A percentile compares a stretch with the other conserved stretches of the same genome.
These are phyloP conservation scores for Monilinia polystroma DNA, from an alignment of 2,329 filamentous ascomycete species.

Conservation along the genomic window DNA sequence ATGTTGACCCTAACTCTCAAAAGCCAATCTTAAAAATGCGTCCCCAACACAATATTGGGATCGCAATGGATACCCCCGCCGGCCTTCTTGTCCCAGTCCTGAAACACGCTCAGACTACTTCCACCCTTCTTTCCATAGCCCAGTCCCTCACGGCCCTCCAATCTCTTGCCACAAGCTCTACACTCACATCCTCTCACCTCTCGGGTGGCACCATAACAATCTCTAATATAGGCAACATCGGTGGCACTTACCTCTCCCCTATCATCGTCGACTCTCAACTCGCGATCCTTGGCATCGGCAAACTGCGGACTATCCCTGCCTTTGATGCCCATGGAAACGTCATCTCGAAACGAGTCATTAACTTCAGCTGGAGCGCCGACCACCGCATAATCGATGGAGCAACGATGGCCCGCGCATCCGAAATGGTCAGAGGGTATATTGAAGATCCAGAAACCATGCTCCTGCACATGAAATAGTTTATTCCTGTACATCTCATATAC, in stretches of 20 bases:
- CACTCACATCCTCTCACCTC: conserved; percentile 72
- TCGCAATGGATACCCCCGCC: conserved; percentile 89
- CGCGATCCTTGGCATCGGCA: conserved; percentile 85
- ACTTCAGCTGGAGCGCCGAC: conserved; percentile 96
- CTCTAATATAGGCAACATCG: conserved; percentile 94
- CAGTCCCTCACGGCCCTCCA: conserved; percentile 74
- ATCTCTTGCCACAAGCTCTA: conserved; percentile 68
- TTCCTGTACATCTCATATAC: background rate
- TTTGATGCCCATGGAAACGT: conserved; percentile 61
- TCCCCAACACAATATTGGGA: conserved; percentile 86
- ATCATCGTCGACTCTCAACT: conserved; percentile 90
- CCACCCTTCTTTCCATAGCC: conserved; percentile 77
- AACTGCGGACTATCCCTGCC: conserved; percentile 75
- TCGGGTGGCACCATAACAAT: conserved; percentile 89
- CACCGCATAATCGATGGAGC: conserved; percentile 93
- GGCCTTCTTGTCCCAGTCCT: conserved; percentile 92
- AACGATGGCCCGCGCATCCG: conserved; percentile 87
- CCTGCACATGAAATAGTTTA: conserved; percentile 67
- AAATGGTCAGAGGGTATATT: conserved; percentile 72
- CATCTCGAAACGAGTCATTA: conserved; percentile 74
- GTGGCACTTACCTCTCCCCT: conserved; percentile 86
- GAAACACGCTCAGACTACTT: conserved; percentile 68
- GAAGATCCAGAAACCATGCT: conserved; percentile 88
- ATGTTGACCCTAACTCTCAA: conserved; percentile 51
- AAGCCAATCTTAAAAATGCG: conserved; percentile 78